Percentiles rank a stretch among this genome's conserved stretches.
Evolutionary conservation across 805 yeast genomes (phyloP).

Genomic region (Yueomyces sinensis): DNA sequence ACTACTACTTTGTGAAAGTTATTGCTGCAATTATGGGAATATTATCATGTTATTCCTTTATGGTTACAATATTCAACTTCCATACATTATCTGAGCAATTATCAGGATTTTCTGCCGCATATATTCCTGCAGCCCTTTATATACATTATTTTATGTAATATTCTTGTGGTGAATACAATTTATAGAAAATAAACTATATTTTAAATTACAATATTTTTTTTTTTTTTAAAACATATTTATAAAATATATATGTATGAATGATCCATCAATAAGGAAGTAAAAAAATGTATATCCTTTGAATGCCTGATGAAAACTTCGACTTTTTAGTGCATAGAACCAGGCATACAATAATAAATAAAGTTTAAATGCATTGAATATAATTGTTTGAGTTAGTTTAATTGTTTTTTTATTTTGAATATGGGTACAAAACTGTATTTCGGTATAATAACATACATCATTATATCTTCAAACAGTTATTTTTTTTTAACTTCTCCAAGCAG

Average conservation of each 20-base stretch:
- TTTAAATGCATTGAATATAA: no score
- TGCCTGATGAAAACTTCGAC: no score
- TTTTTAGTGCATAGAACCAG: no score
- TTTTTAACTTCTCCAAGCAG: conserved; percentile 53
- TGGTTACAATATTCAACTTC: conserved; percentile 74
- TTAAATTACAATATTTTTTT: not conserved
- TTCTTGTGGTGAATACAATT: not conserved
- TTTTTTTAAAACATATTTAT: not conserved
- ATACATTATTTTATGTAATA: not conserved
- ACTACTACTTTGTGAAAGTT: conserved; percentile 12
- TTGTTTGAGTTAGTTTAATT: no score
- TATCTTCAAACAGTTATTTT: no score
- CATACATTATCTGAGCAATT: conserved; percentile 70
- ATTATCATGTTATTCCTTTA: conserved; percentile 78
- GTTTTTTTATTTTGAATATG: no score
- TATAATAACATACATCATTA: no score
- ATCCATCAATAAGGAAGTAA: no score
- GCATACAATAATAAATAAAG: no score
- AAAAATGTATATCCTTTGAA: no score
- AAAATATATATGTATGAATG: not conserved
- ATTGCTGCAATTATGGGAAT: conserved; percentile 36
- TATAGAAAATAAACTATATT: not conserved
- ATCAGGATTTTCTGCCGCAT: conserved; percentile 55
- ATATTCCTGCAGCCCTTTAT: conserved; percentile 7
- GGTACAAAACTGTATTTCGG: no score